Evolutionary conservation across 1,284 basidiomycete genomes (phyloP).

Genomic region (Vanrija humicola): DNA sequence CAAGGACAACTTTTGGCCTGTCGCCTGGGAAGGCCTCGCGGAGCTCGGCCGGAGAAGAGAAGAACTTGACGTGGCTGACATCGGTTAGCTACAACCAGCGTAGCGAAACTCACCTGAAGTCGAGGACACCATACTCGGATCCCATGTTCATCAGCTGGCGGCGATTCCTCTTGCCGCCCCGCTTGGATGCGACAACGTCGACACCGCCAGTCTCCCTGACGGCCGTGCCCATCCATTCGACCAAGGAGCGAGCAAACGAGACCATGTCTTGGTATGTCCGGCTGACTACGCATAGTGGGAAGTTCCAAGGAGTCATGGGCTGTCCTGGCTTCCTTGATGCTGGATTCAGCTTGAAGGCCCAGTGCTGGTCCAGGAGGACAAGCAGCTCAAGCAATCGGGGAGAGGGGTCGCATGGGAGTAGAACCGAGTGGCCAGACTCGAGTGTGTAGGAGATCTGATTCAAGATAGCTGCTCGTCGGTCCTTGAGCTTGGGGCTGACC

Average conservation of each 20-base stretch:
- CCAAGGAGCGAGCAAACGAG: conserved; percentile 90
- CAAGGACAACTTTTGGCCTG: conserved; percentile 87
- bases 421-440: conserved; percentile 73
- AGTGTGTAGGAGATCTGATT: conserved; percentile 69
- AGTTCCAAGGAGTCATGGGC: conserved; percentile 36
- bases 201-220: conserved; percentile 81
- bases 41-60: conserved; percentile 73
- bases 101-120: conserved; percentile 40
- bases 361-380: conserved; percentile 94
- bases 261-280: conserved; percentile 90
- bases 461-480: conserved; percentile 82
- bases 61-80: conserved; percentile 82
- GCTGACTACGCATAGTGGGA: conserved; percentile 86
- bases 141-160: conserved; percentile 19
- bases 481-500: conserved; percentile 80
- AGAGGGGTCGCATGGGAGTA: conserved; percentile 90
- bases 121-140: conserved; percentile 43
- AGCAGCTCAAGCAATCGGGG: conserved; percentile 90
- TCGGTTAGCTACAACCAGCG: background rate
- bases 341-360: conserved; percentile 74
- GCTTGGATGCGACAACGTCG: conserved; percentile 57
- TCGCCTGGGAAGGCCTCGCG: conserved; percentile 75
- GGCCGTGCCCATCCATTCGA: conserved; percentile 97
- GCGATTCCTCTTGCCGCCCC: conserved; percentile 56
- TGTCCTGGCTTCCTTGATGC: conserved; percentile 41